Percentiles rank a stretch among this genome's conserved stretches.
phyloP scores from a whole-genome alignment of 2,329 filamentous ascomycete species.

The Graphilbum fragrans region DNA sequence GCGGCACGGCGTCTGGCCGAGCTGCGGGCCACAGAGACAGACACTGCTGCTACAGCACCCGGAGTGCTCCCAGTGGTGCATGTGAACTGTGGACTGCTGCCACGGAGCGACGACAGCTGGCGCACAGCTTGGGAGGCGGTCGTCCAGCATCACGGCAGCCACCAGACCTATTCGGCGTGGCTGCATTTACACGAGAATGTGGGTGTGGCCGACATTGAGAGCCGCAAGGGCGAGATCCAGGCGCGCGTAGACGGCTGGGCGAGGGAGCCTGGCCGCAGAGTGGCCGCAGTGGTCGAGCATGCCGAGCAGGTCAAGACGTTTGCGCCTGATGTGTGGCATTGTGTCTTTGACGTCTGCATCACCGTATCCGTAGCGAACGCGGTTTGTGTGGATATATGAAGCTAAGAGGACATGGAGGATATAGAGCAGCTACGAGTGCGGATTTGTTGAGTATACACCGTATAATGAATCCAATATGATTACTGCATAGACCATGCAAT shows the following conservation, averaged over 20 bases:
- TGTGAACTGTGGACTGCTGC: conserved; percentile 52
- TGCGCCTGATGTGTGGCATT: conserved; percentile 58
- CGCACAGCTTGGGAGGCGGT: conserved; percentile 28
- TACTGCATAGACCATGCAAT: no score
- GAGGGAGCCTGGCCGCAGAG: background rate
- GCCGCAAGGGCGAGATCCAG: conserved; percentile 34
- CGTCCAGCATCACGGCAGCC: conserved; percentile 18
- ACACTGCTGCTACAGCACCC: conserved; percentile 12
- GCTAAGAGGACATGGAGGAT: no score
- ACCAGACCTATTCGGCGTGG: conserved; percentile 26
- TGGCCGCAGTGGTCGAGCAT: conserved; percentile 29
- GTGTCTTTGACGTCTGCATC: conserved; percentile 52
- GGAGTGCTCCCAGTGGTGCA: conserved; percentile 30
- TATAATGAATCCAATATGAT: no score
- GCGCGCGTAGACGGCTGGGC: conserved; percentile 28
- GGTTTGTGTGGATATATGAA: background rate
- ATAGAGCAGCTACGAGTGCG: no score
- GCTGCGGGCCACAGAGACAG: conserved; percentile 22
- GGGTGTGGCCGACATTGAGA: conserved; percentile 38
- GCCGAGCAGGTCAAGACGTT: conserved; percentile 58
- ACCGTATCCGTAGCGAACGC: background rate
- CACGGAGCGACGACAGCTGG: conserved; percentile 44
- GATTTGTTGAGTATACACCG: no score
- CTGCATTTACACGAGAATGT: conserved; percentile 59
- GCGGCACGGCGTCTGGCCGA: conserved; percentile 31